Conservation (phyloP, 2,329 filamentous ascomycete genomes). For the Penicillium janthinellum region DNA sequence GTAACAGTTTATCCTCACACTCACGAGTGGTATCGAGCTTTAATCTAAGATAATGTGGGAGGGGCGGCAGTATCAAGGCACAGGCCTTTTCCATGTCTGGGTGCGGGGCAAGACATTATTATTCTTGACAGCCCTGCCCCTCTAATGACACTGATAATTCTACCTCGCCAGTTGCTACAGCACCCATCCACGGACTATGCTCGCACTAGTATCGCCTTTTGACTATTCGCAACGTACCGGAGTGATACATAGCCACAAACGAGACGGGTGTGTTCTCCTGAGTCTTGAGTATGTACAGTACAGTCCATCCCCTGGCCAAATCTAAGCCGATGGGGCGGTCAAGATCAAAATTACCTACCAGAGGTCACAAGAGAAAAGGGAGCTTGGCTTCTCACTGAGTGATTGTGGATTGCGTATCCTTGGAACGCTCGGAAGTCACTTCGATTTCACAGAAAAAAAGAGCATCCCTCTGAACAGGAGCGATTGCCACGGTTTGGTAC, state of each 20-base stretch:
- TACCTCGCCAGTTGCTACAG: not conserved
- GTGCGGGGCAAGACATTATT: not conserved
- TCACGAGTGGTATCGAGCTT: not conserved
- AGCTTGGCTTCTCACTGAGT: too few species aligned
- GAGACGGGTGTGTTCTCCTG: too few species aligned
- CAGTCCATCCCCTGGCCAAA: too few species aligned
- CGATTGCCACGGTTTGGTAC: too few species aligned
- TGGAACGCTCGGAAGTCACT: too few species aligned
- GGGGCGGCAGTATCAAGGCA: not conserved
- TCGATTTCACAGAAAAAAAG: too few species aligned
- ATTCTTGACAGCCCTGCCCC: not conserved
- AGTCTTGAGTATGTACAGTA: too few species aligned
- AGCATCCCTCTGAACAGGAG: too few species aligned
- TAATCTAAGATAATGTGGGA: conserved; percentile 5
- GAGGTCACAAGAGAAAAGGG: too few species aligned
- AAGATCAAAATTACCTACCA: too few species aligned
- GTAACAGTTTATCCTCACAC: not conserved
- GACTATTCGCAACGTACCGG: not conserved
- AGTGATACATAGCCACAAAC: not conserved
- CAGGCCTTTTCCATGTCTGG: not conserved
- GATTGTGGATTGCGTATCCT: too few species aligned
- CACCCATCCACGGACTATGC: not conserved
- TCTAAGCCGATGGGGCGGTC: too few species aligned
- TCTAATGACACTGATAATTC: not conserved
- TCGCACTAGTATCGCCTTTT: not conserved